These are phyloP conservation scores for Ogataea hybrid DNA, from an alignment of 1,139 yeast species.

Conservation along the genomic window DNA sequence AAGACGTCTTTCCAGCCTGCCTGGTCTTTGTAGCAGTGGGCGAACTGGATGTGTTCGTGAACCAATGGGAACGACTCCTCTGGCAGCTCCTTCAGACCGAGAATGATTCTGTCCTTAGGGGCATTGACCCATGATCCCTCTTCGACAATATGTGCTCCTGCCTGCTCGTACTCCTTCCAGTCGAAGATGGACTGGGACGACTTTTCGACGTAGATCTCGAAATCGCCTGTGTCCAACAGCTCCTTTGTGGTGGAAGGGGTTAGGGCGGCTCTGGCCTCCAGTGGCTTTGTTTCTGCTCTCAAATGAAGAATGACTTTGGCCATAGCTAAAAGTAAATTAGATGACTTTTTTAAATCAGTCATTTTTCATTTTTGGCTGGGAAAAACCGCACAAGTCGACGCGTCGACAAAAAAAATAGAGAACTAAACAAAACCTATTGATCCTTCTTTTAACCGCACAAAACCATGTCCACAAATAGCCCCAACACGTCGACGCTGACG, in stretches of 20 bases:
- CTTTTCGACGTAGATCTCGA: constrained; percentile 82
- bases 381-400: constrained; percentile 2
- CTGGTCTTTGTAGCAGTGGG: constrained; percentile 97
- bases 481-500: constrained; percentile 57
- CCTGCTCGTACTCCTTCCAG: constrained; percentile 69
- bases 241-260: constrained; percentile 89
- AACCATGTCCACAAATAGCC: constrained; percentile 33
- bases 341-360: constrained; percentile 5
- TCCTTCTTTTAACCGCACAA: constrained; percentile 4
- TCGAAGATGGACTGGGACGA: constrained; percentile 80
- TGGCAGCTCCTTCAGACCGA: constrained; percentile 94
- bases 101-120: constrained; percentile 83
- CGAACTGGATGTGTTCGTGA: constrained; percentile 97
- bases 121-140: constrained; percentile 92
- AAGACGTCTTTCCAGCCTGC: constrained; percentile 96
- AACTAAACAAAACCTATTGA: constrained; percentile 4
- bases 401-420: constrained; percentile 4
- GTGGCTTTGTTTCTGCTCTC: constrained; percentile 95
- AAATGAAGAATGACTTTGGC: constrained; percentile 60
- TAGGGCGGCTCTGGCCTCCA: constrained; percentile 95
- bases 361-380: not conserved
- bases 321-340: constrained; percentile 3
- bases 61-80: constrained; percentile 91
- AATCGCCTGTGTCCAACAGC: constrained; percentile 77
- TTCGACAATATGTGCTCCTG: constrained; percentile 87